Percentiles rank a stretch among this genome's conserved stretches.
phyloP scores from a whole-genome alignment of 2,329 filamentous ascomycete genomes.

The Exophiala sideris region DNA sequence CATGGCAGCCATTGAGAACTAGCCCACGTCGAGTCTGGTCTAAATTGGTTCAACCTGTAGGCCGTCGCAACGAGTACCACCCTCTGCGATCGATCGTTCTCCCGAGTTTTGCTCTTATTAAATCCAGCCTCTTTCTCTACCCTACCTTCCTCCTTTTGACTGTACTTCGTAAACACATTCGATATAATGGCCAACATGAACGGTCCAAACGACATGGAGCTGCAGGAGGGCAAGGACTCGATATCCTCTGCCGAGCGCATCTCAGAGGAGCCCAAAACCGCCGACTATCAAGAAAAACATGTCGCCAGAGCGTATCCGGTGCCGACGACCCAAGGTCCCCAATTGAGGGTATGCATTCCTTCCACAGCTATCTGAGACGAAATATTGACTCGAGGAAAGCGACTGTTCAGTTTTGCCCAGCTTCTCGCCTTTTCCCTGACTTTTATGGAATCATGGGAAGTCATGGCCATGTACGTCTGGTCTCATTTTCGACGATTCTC shows the following conservation, averaged over 20 bases:
- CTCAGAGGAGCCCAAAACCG: constrained; percentile 9
- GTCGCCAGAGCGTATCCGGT: constrained; percentile 12
- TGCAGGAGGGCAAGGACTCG: constrained; percentile 8
- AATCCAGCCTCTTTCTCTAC: background rate
- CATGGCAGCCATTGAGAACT: constrained; percentile 3
- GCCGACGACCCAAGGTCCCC: background rate
- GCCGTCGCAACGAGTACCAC: no score
- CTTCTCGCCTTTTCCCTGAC: constrained; percentile 26
- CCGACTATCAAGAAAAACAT: constrained; percentile 7
- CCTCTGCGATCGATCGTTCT: background rate
- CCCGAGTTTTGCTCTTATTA: background rate
- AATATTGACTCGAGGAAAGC: constrained; percentile 4
- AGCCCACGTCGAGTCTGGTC: background rate
- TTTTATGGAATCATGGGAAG: constrained; percentile 26
- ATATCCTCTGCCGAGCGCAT: constrained; percentile 5
- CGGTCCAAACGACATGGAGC: constrained; percentile 12
- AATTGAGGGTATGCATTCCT: constrained; percentile 8
- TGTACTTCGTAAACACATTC: background rate
- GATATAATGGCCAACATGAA: constrained; percentile 8
- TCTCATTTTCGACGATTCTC: background rate
- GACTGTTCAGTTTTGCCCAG: constrained; percentile 25
- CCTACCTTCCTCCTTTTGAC: background rate
- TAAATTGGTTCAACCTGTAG: no score
- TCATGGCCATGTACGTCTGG: constrained; percentile 20
- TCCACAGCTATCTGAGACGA: background rate